These are phyloP conservation scores for Sistotremastrum niveocremeum DNA, from an alignment of 768 basidiomycete genomes.

Conservation along the genomic window DNA sequence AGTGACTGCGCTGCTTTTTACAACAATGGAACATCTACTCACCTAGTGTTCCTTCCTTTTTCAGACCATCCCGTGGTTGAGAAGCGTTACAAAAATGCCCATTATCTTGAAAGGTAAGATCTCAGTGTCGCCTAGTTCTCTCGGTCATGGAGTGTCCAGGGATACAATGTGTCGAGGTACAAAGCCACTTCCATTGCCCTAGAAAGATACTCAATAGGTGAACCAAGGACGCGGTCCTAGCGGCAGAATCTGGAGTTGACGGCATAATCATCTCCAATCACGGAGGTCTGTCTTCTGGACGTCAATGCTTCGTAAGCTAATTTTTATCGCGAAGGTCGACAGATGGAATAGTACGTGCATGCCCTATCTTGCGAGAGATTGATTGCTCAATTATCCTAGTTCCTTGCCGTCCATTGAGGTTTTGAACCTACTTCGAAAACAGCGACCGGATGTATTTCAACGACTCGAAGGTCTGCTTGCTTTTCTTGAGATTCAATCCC, in stretches of 20 bases:
- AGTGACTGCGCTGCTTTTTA: constrained; percentile 20
- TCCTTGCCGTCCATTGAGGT: constrained; percentile 70
- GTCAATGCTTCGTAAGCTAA: not conserved
- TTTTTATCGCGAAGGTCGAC: constrained; percentile 38
- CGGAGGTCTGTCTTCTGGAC: constrained; percentile 41
- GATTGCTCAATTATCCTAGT: constrained; percentile 29
- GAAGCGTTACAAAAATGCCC: constrained; percentile 51
- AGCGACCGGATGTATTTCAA: constrained; percentile 62
- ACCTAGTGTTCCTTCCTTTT: not conserved
- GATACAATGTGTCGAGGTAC: constrained; percentile 51
- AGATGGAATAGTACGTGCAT: constrained; percentile 58
- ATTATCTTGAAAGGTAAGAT: constrained; percentile 57
- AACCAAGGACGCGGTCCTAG: constrained; percentile 61
- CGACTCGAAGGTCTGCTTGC: constrained; percentile 46
- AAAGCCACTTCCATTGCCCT: constrained; percentile 9
- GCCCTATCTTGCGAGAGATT: constrained; percentile 5
- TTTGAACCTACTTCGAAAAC: constrained; percentile 54
- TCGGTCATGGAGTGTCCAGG: constrained; percentile 23
- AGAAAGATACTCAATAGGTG: constrained; percentile 13
- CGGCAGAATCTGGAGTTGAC: constrained; percentile 70
- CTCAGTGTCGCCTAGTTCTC: not conserved
- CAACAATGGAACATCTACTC: not conserved
- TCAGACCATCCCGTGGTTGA: constrained; percentile 67
- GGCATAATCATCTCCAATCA: constrained; percentile 88
- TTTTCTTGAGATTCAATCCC: not conserved